Conservation (phyloP, 2,329 filamentous ascomycete genomes). For the Pseudovirgaria hyperparasitica region DNA sequence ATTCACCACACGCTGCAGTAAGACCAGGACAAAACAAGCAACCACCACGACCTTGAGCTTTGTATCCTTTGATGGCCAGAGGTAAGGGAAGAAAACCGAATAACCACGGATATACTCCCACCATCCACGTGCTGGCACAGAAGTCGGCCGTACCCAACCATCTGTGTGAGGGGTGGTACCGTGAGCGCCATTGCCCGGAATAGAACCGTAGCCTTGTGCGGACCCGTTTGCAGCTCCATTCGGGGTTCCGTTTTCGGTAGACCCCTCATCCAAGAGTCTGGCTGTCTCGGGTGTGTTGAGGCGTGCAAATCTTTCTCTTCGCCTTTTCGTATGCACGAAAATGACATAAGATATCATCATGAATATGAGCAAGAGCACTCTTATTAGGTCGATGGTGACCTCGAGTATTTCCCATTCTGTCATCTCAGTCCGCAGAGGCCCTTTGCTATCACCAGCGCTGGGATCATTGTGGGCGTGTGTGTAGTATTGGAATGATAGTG, state of each 20-base stretch:
- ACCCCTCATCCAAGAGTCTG: slow-evolving; percentile 44
- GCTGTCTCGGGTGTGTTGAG: slow-evolving; percentile 42
- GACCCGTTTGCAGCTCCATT: slow-evolving; percentile 37
- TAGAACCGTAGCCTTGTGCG: slow-evolving; percentile 40
- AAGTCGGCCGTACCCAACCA: slow-evolving; percentile 80
- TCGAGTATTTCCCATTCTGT: slow-evolving; percentile 53
- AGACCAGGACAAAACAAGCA: slow-evolving; percentile 67
- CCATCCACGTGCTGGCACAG: slow-evolving; percentile 80
- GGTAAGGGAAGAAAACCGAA: slow-evolving; percentile 86
- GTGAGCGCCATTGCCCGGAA: slow-evolving; percentile 28
- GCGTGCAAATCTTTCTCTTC: slow-evolving; percentile 9
- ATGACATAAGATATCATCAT: slow-evolving; percentile 47
- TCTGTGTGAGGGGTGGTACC: slow-evolving; percentile 30
- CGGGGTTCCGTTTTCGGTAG: slow-evolving; percentile 29
- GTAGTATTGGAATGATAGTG: slow-evolving; percentile 56
- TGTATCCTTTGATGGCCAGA: slow-evolving; percentile 79
- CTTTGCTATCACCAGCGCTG: slow-evolving; percentile 27
- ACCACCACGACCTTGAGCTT: slow-evolving; percentile 67
- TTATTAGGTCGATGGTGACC: slow-evolving; percentile 52
- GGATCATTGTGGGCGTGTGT: slow-evolving; percentile 53
- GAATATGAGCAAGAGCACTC: slow-evolving; percentile 52
- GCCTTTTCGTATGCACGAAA: slow-evolving; percentile 35
- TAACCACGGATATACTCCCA: slow-evolving; percentile 93
- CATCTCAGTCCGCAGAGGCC: slow-evolving; percentile 22
- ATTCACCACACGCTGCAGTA: slow-evolving; percentile 74